These are phyloP conservation scores for Cyclanthera cordifolia DNA, from an alignment of 306 rosid genomes.

Conservation along the genomic window DNA sequence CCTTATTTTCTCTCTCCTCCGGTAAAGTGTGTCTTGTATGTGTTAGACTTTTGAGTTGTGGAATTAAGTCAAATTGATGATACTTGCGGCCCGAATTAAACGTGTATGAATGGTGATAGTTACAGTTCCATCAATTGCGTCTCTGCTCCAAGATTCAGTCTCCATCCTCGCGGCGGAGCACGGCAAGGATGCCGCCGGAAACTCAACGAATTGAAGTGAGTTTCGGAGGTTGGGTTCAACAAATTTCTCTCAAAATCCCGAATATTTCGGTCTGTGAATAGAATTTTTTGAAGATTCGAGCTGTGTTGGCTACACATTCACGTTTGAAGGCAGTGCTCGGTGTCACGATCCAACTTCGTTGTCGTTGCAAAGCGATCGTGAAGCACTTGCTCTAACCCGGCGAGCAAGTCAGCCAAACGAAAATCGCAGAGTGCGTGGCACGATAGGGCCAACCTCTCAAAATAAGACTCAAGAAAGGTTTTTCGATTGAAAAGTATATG, in stretches of 20 bases:
- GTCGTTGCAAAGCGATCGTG: too few species aligned
- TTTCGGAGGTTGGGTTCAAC: slow-evolving; percentile 26
- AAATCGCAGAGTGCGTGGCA: too few species aligned
- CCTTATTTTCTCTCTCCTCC: too few species aligned
- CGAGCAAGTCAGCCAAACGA: too few species aligned
- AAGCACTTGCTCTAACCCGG: too few species aligned
- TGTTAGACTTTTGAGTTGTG: too few species aligned
- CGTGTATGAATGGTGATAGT: slow-evolving; percentile 34
- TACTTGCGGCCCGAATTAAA: slow-evolving; percentile 47
- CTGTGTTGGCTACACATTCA: slow-evolving; percentile 56
- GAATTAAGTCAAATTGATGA: slow-evolving; percentile 40
- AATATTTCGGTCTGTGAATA: slow-evolving; percentile 39
- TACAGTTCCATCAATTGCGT: slow-evolving; percentile 23
- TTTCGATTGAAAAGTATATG: too few species aligned
- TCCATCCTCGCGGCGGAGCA: background rate
- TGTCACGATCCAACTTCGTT: too few species aligned
- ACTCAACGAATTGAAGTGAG: slow-evolving; percentile 9
- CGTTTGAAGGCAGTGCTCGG: slow-evolving; percentile 37
- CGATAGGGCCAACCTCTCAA: too few species aligned
- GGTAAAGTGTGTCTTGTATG: too few species aligned
- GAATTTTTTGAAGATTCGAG: slow-evolving; percentile 14
- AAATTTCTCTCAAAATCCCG: background rate
- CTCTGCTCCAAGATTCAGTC: slow-evolving; percentile 57
- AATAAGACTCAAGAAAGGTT: too few species aligned
- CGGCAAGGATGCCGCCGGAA: slow-evolving; percentile 39